Evolutionary conservation across 176 grass and related monocot species (phyloP), one percentile per base, ranked within the genome.

Genomic region (Miscanthus lutarioriparius): DNA sequence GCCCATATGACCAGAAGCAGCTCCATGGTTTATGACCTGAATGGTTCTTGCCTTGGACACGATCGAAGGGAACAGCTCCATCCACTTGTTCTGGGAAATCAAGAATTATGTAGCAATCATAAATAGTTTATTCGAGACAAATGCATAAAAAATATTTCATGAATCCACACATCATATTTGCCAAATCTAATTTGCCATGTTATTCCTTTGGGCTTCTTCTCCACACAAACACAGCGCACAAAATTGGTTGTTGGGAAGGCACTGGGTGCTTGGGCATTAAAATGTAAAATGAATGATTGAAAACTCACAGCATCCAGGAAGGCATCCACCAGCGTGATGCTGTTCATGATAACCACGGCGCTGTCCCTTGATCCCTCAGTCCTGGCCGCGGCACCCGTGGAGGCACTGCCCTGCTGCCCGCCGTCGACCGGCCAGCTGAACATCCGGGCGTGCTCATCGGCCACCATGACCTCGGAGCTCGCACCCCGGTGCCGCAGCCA

Each of bases 31-130:
- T 70, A 99, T 88, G 41, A 99, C 77, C 81, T 99, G 93, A 68
- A 94, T 80, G 22, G 87, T 99, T 87, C 88, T 92, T 64, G 93
- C 88, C 62, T 89, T 91, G 43, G 86, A 86, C 37, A 99, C 93
- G 40, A 99, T 94, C 6, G 84, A 99, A 33, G 97, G 97, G 86
- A 99, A 99, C n/a, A 99, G 74, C 41, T 96, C 91, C 91, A 92
- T 91, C 97, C 97, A 99, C 88, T 99, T 99, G 81, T 91, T 91
- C 97, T 99, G 85, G 27, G 23, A 64, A 43, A 20, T 41, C 38
- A 78, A 2, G 16, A 59, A 1, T 38, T 62, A 26, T 61, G 15
- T 20, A 62, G 58, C 1, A 62, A 4, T 77, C 26, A 26, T 12
- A 59, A 13, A 36, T 10, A 53, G 17, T 72, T 40, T 40, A 66